A percentile compares a stretch with the other conserved stretches of the same genome.
Evolutionary conservation across 176 grass and related monocot species (phyloP).

Genomic region (Rhynchospora breviuscula): DNA sequence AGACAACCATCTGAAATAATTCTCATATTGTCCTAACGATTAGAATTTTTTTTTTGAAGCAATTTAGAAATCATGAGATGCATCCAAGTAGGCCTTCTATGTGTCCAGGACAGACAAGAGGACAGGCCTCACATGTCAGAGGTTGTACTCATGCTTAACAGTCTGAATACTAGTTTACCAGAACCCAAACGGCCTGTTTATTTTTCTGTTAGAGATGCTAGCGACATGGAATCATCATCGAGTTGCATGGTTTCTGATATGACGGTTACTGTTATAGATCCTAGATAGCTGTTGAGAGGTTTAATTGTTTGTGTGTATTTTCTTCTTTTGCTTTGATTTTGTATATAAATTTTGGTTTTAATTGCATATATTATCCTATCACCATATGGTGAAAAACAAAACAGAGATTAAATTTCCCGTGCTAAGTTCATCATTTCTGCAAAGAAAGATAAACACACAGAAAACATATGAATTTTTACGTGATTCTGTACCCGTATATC

Average conservation of each 20-base stretch:
- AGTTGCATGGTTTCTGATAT: constrained; percentile 40
- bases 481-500: too few relatives aligned
- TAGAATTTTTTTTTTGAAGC: too few relatives aligned
- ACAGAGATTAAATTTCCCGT: neutral
- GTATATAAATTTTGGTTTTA: neutral
- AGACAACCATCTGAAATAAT: neutral
- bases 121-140: constrained; percentile 60
- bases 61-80: constrained; percentile 44
- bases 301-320: neutral
- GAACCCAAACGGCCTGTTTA: constrained; percentile 50
- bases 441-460: too few relatives aligned
- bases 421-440: too few relatives aligned
- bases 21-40: neutral
- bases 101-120: constrained; percentile 60
- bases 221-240: constrained; percentile 35
- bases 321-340: constrained; percentile 14
- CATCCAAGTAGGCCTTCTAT: constrained; percentile 64
- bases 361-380: neutral
- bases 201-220: constrained; percentile 28
- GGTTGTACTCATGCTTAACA: constrained; percentile 57
- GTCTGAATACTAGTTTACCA: constrained; percentile 28
- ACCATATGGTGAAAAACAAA: neutral
- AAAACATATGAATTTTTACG: too few relatives aligned
- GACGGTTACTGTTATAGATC: constrained; percentile 52
- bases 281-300: constrained; percentile 15